Evolutionary conservation across 768 basidiomycete genomes (phyloP).

Genomic region (Kwoniella bestiolae): DNA sequence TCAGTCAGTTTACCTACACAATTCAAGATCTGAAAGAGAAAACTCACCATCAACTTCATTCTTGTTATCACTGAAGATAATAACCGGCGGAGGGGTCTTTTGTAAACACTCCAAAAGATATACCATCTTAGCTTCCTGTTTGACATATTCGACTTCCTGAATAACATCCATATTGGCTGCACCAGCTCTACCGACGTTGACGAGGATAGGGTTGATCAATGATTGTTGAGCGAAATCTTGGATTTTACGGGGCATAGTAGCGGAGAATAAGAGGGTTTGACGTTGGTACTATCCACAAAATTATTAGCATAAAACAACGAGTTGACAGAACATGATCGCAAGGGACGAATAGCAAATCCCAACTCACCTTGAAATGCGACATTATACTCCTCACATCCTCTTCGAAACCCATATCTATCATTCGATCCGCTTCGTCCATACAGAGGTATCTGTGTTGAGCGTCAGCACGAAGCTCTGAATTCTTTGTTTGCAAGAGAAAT

Average conservation of each 20-base stretch:
- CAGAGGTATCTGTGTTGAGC: slow-evolving; percentile 69
- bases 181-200: slow-evolving; percentile 97
- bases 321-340: too few relatives aligned
- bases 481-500: neutral
- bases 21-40: neutral
- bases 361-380: slow-evolving; percentile 91
- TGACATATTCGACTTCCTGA: slow-evolving; percentile 92
- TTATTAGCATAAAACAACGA: neutral
- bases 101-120: slow-evolving; percentile 96
- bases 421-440: slow-evolving; percentile 95
- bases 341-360: too few relatives aligned
- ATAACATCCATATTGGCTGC: slow-evolving; percentile 96
- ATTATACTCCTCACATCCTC: slow-evolving; percentile 95
- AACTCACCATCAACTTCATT: slow-evolving; percentile 96
- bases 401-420: slow-evolving; percentile 98
- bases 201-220: slow-evolving; percentile 88
- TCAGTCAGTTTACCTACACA: neutral
- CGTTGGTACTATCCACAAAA: slow-evolving; percentile 73
- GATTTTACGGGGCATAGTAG: slow-evolving; percentile 98
- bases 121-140: slow-evolving; percentile 99
- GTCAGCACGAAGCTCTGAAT: neutral
- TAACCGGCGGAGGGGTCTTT: slow-evolving; percentile 96
- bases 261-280: slow-evolving; percentile 95
- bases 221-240: slow-evolving; percentile 98
- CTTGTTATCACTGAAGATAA: slow-evolving; percentile 98